phyloP scores from a whole-genome alignment of 306 rosid species.

The Cucumis melo region DNA sequence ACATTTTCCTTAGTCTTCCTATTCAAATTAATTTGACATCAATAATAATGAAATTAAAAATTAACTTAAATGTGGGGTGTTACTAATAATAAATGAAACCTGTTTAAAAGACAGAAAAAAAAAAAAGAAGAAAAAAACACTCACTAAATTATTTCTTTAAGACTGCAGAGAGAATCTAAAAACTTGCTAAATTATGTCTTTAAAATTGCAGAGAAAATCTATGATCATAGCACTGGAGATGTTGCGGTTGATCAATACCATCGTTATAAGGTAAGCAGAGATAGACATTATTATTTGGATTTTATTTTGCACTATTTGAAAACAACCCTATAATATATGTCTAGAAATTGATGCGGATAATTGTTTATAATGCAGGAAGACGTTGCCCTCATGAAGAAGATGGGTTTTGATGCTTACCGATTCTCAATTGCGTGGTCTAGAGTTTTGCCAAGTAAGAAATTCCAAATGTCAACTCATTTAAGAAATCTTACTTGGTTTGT shows the following conservation, averaged over 20 bases:
- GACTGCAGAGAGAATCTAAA: conserved; percentile 18
- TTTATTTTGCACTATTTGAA: too few relatives aligned
- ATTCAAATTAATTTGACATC: too few relatives aligned
- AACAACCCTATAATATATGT: too few relatives aligned
- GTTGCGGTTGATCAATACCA: conserved; percentile 34
- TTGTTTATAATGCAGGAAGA: conserved; percentile 34
- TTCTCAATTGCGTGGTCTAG: conserved; percentile 69
- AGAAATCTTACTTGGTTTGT: too few relatives aligned
- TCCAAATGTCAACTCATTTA: too few relatives aligned
- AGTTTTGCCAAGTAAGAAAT: conserved; percentile 32
- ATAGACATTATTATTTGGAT: too few relatives aligned
- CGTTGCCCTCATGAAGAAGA: conserved; percentile 34
- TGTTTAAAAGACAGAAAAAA: too few relatives aligned
- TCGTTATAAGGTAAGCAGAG: conserved; percentile 27
- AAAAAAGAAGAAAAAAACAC: too few relatives aligned
- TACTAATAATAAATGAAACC: too few relatives aligned
- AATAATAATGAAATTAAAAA: too few relatives aligned
- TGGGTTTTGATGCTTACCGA: conserved; percentile 49
- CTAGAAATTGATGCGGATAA: background rate
- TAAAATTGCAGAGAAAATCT: conserved; percentile 18
- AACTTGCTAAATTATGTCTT: background rate
- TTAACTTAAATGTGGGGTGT: too few relatives aligned
- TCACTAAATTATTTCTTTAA: background rate
- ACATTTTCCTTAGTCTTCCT: too few relatives aligned
- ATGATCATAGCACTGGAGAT: conserved; percentile 33